Base-by-base conservation (phyloP, 768 basidiomycete genomes). In the Glaciozyma antarctica region DNA sequence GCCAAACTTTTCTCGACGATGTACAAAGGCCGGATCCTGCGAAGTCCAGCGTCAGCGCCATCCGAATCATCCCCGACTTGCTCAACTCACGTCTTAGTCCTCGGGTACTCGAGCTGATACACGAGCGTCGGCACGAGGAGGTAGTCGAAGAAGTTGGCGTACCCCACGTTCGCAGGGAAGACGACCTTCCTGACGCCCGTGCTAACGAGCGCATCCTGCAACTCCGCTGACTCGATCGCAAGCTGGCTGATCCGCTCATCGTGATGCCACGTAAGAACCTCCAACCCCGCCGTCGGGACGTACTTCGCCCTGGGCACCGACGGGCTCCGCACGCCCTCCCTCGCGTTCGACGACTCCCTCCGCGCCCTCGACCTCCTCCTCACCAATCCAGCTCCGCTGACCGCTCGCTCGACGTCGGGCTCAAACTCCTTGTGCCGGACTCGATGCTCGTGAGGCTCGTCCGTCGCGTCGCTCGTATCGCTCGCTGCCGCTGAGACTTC, bases 61-160 rank as follows among this genome's bases (percentile, higher is more conserved):
- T 41, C 7, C 47, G 16, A 8, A 19, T 8, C 47, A 6, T 32
- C 32, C 32, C 32, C 32, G 32, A 32, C 32, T n/a, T 48, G 21
- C 47, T 3, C 47, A 48, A 77, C 83, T 58, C 73, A 89, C 89
- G 81, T 79, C 41, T 88, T 84, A 15, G 94, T 97, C 58, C 94
- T 80, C 15, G 94, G 94, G 76, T 93, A 99, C 77, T 97, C 93
- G 43, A 98, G 80, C 76, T 98, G 92, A 74, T 99, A 99, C 10
- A 97, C 92, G 51, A 99, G 81, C 0, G 90, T 90, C 19, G 95
- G 95, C 54, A 88, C 85, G 47, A 93, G 78, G 78, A 89, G 84
- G 77, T 93, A 99, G 47, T 86, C 82, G 34, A 82, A 82, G 74
- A 92, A 98, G 76, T 90, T 87, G 73, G 81, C 82, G 74, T 84